Evolutionary conservation across 352 stramenopile genomes (phyloP), one percentile per base, ranked within the genome.

Genomic region (Saprolegnia diclina): DNA sequence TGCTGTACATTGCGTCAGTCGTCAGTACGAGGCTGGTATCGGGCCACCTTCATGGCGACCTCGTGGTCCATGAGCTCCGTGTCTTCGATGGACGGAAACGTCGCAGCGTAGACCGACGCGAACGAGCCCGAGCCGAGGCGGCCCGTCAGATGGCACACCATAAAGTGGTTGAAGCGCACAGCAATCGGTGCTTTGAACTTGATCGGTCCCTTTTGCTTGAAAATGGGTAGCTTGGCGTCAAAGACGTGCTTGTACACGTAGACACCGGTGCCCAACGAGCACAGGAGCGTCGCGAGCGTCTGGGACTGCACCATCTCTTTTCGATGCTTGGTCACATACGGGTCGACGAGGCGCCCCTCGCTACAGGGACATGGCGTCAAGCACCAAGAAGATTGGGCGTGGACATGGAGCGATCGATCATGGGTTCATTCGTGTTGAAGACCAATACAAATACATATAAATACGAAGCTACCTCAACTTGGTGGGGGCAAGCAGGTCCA

Each of bases 51-150:
- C 19, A 92, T 50, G 45, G 86, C 85, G 70, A 89, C 79, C 26
- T 66, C 72, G 44, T 21, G 67, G 24, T 59, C 71, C 2, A 38
- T 66, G 35, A 73, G 73, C 13, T 46, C 74, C 26, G 71, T 19
- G 16, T 78, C 72, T 22, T 72, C 46, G 5, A 38, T 26, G 19
- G n/a, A 21, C 4, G n/a, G 19, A 52, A 82, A 56, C 22, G 72
- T 80, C 5, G 76, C 83, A 35, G 83, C 83, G 59, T 88, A 94
- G 0, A 94, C 86, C 66, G 79, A 77, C 13, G 86, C 84, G 66
- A 92, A 94, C 18, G 81, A 82, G 26, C 86, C 86, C 29, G 84
- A 83, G 29, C 86, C 86, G 9, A 94, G 72, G 40, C 89, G 72
- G 7, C 82, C 82, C 24, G 82, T 69, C 1, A 88, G 72, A 48